Evolutionary conservation across 257 asterid species (phyloP).

Genomic region (Cinchona pubescens): DNA sequence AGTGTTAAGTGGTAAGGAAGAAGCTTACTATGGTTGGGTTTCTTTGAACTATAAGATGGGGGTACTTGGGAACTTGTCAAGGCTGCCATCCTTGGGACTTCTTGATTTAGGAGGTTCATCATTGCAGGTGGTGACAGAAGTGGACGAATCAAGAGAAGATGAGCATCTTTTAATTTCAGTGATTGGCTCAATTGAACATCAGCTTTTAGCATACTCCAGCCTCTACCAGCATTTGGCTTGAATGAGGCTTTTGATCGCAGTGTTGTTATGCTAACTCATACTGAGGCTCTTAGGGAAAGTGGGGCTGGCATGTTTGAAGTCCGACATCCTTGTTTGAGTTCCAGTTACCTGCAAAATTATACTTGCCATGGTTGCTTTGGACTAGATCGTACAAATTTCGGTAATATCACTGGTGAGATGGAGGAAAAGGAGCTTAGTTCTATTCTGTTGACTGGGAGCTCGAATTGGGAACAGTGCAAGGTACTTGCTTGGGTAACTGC

Average conservation of each 20-base stretch:
- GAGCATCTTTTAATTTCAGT: slow-evolving; percentile 46
- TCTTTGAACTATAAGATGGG: slow-evolving; percentile 71
- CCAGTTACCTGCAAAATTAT: slow-evolving; percentile 52
- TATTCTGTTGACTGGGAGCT: slow-evolving; percentile 55
- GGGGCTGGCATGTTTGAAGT: slow-evolving; percentile 47
- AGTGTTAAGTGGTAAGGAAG: slow-evolving; percentile 80
- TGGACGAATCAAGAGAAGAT: slow-evolving; percentile 27
- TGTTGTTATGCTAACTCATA: slow-evolving; percentile 55
- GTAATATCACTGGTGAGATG: slow-evolving; percentile 17
- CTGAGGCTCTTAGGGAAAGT: slow-evolving; percentile 39
- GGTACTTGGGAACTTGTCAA: slow-evolving; percentile 36
- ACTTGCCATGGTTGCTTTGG: slow-evolving; percentile 64
- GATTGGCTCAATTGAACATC: slow-evolving; percentile 47
- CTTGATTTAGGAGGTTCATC: slow-evolving; percentile 92
- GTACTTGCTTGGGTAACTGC: slow-evolving; percentile 63
- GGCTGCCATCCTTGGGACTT: slow-evolving; percentile 56
- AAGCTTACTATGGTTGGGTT: slow-evolving; percentile 82
- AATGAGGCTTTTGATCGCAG: slow-evolving; percentile 79
- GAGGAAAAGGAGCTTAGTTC: slow-evolving; percentile 26
- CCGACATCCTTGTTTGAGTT: slow-evolving; percentile 70
- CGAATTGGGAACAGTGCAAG: slow-evolving; percentile 68
- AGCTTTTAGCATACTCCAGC: slow-evolving; percentile 58
- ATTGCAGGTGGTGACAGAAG: slow-evolving; percentile 75
- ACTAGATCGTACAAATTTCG: slow-evolving; percentile 19
- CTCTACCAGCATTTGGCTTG: slow-evolving; percentile 66